phyloP scores from a whole-genome alignment of 192 early-diverging fungal species.

The Spinellus fusiger region DNA sequence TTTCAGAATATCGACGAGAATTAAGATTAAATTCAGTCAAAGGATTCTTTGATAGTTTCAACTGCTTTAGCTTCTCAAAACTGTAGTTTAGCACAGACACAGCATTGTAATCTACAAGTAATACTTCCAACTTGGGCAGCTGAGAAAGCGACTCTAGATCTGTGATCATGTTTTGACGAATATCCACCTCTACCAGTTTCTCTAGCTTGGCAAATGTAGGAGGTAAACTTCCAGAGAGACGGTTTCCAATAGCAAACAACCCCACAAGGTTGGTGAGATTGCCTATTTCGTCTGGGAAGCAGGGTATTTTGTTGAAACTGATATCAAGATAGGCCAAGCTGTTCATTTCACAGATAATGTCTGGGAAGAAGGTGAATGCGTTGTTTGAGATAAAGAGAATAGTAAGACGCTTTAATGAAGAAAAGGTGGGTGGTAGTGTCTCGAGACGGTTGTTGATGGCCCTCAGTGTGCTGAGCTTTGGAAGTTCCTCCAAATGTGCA shows the following conservation, averaged over 20 bases:
- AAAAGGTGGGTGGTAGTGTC: conserved; percentile 58
- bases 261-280: conserved; percentile 51
- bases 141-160: conserved; percentile 51
- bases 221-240: conserved; percentile 65
- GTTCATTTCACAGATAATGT: conserved; percentile 53
- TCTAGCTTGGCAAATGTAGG: conserved; percentile 47
- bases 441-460: conserved; percentile 72
- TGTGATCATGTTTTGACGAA: conserved; percentile 76
- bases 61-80: conserved; percentile 43
- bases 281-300: conserved; percentile 69
- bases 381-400: conserved; percentile 79
- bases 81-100: conserved; percentile 56
- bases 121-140: conserved; percentile 51
- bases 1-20: conserved; percentile 14
- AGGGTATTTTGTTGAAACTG: conserved; percentile 73
- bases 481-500: conserved; percentile 53
- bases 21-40: conserved; percentile 61
- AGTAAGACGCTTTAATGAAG: conserved; percentile 48
- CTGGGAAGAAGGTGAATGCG: conserved; percentile 62
- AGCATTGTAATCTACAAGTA: conserved; percentile 67
- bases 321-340: conserved; percentile 69
- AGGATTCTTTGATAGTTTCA: conserved; percentile 63
- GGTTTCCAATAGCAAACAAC: conserved; percentile 71
- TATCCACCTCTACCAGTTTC: conserved; percentile 66
- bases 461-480: conserved; percentile 52